Evolutionary conservation across 2,329 filamentous ascomycete species (phyloP).

Genomic region (Neobulgaria alba): DNA sequence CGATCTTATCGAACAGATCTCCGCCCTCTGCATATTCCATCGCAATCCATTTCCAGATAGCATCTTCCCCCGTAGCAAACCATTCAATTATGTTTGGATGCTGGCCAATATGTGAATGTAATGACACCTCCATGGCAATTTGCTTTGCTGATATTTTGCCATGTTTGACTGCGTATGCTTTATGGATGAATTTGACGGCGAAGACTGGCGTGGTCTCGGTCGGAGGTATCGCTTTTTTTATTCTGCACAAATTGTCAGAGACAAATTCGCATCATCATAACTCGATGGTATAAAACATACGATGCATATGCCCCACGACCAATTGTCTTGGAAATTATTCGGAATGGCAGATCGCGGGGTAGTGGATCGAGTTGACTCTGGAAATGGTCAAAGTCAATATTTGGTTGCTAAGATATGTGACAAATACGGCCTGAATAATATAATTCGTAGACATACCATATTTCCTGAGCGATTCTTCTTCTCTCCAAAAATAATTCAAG

Average conservation of each 20-base stretch:
- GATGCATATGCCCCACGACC: conserved; percentile 95
- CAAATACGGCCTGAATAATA: too few relatives aligned
- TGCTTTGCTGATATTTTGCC: conserved; percentile 85
- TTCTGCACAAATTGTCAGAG: conserved; percentile 17
- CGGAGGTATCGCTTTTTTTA: conserved; percentile 83
- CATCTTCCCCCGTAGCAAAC: conserved; percentile 79
- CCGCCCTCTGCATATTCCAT: conserved; percentile 96
- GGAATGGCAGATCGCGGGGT: conserved; percentile 78
- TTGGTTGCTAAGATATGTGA: too few relatives aligned
- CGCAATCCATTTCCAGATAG: conserved; percentile 89
- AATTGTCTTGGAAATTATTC: conserved; percentile 92
- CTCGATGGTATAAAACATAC: conserved; percentile 40
- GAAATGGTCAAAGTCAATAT: conserved; percentile 16
- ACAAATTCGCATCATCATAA: not conserved
- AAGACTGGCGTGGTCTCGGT: conserved; percentile 67
- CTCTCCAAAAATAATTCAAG: conserved; percentile 5
- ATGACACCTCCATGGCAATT: conserved; percentile 80
- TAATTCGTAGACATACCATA: conserved; percentile 24
- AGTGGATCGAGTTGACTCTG: conserved; percentile 86
- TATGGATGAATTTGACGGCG: conserved; percentile 98
- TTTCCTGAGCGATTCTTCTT: conserved; percentile 8
- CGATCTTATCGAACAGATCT: conserved; percentile 98
- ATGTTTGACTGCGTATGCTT: conserved; percentile 83
- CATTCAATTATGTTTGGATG: conserved; percentile 93
- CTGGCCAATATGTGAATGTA: conserved; percentile 80